Evolutionary conservation across 176 grass and related monocot genomes (phyloP), one percentile per base, ranked within the genome.

Genomic region (Bolboschoenus planiculmis): DNA sequence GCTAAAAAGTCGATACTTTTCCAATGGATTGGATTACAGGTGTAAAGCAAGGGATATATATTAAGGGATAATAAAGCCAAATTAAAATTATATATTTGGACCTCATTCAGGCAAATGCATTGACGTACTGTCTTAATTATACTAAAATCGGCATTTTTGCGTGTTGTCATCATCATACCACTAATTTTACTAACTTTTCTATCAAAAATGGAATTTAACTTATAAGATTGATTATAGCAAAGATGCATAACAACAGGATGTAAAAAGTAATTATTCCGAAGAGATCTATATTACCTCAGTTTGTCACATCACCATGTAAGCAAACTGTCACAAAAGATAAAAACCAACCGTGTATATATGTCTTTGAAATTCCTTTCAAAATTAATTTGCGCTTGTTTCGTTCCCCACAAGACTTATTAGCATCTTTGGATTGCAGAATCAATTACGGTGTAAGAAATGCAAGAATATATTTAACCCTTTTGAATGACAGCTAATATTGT

Each of bases 21-120:
- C 40, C 39, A 73, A 46, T 26, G 21, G 40, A 73, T 73, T 73
- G 68, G 68, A 46, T 47, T 46, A 73, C 68, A 73, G 21, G n/a
- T 73, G 68, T 73, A 73, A 73, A 73, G 68, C 40, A 73, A 47
- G 68, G 39, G 21, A 47, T 46, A 46, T 43, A 14, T 42, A 70
- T 73, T 47, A 40, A 70, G 7, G 65, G 36, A 70, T 42, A 21
- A n/a, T n/a, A n/a, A n/a, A 42, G 35, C 65, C 36, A 37, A n/a
- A 66, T 66, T 66, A 20, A 20, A 40, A n/a, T n/a, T 71, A 16
- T 64, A 10, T 73, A 44, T 73, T 10, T 26, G 1, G 26, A 24
- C 40, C 40, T 5, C 18, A 39, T 73, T 70, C 20, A 46, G 37
- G 9, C 39, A 73, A 71, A 27, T 47, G n/a, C n/a, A 1, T 26